These are phyloP conservation scores for Aspergillus fijiensis DNA, from an alignment of 2,329 filamentous ascomycete genomes.

Conservation along the genomic window DNA sequence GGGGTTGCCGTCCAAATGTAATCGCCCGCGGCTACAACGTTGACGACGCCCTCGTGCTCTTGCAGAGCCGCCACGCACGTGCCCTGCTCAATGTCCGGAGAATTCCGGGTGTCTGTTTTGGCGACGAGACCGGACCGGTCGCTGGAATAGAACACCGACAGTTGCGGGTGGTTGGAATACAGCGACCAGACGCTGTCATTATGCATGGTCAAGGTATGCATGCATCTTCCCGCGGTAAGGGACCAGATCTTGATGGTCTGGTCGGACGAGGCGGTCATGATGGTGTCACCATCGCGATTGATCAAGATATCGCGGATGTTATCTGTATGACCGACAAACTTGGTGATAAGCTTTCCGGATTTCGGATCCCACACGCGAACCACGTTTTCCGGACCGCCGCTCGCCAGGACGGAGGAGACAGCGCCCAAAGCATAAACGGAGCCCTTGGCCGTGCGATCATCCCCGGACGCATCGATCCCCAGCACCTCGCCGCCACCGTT, in stretches of 20 bases:
- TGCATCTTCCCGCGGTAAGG: conserved; percentile 88
- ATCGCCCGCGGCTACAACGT: conserved; percentile 63
- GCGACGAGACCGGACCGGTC: conserved; percentile 92
- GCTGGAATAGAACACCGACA: conserved; percentile 90
- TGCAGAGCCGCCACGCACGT: conserved; percentile 87
- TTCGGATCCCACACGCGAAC: conserved; percentile 89
- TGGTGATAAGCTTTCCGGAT: conserved; percentile 86
- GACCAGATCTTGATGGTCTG: conserved; percentile 99
- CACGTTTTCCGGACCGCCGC: conserved; percentile 89
- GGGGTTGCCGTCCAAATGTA: conserved; percentile 89
- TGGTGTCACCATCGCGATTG: conserved; percentile 81
- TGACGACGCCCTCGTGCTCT: conserved; percentile 72
- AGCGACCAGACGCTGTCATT: conserved; percentile 97
- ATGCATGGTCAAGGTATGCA: conserved; percentile 99
- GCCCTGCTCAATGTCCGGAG: conserved; percentile 79
- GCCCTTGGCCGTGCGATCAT: conserved; percentile 82
- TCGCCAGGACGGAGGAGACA: conserved; percentile 78
- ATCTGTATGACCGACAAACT: conserved; percentile 94
- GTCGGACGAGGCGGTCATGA: conserved; percentile 92
- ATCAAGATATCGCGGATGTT: conserved; percentile 90
- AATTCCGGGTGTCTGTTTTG: conserved; percentile 84
- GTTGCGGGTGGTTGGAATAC: conserved; percentile 79
- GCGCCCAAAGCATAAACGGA: conserved; percentile 90
- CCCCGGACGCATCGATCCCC: conserved; percentile 72
- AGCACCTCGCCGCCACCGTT: conserved; percentile 82